Evolutionary conservation across 306 rosid species (phyloP), one percentile per base, ranked within the genome.

Genomic region (Canavalia gladiata): DNA sequence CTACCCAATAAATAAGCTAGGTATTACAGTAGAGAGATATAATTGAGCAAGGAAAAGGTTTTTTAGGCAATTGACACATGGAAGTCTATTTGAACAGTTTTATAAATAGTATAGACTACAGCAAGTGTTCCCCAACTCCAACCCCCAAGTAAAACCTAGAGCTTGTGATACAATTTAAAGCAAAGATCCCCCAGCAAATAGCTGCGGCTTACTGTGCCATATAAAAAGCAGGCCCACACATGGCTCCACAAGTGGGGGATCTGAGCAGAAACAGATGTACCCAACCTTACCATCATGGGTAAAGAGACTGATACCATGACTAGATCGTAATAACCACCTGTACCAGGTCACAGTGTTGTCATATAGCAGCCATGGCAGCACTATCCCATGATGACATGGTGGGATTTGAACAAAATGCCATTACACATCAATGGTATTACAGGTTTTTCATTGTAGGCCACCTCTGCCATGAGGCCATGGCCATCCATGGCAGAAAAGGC

Each of bases 321-420:
- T 29, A 43, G 58, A 75, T 6, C 39, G 11, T 49, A 18, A 34
- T 46, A 35, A 76, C 50, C 63, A 50, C 29, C 3, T 42, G 4
- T 30, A 51, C 43, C 54, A 39, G 18, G 45, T 30, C 64, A 74
- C 5, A 63, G 35, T 18, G 10, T 18, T 25, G 11, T 54, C 25
- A 37, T n/a, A 8, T 8, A 71, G 47, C 4, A 71, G n/a, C 76
- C n/a, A 71, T 49, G 57, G 59, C 12, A 31, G 59, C 29, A 70
- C 60, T 59, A 65, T 25, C 71, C 12, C 30, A 12, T 7, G 33
- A 39, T 2, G 41, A 55, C 42, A 56, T 43, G 34, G 35, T 8
- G 7, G 5, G 8, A 37, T 28, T 37, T 3, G 9, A 52, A 45
- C 50, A 47, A 54, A 64, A 52, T 5, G 1, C 49, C 65, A 72